These are phyloP conservation scores for Quercus lobata DNA, from an alignment of 331 rosid genomes.

Conservation along the genomic window DNA sequence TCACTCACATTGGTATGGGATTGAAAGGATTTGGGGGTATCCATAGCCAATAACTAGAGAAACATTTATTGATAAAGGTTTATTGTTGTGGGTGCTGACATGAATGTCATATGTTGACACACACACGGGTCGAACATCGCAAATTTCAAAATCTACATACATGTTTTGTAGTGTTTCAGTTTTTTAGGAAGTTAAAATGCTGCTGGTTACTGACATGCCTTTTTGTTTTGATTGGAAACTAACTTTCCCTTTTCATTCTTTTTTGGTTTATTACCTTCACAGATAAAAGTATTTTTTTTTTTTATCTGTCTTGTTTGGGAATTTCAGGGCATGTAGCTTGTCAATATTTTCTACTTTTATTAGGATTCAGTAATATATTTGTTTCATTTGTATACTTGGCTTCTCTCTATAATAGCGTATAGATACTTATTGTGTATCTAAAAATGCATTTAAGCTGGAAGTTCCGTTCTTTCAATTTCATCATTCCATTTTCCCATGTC, in stretches of 20 bases:
- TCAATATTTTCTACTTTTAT: background rate
- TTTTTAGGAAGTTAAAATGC: no score
- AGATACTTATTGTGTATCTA: background rate
- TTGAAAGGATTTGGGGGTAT: background rate
- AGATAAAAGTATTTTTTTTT: background rate
- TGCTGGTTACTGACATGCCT: background rate
- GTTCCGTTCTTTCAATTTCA: background rate
- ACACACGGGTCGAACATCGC: background rate
- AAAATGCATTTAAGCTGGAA: background rate
- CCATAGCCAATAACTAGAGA: background rate
- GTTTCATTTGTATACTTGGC: background rate
- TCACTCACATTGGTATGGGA: background rate
- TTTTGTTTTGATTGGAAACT: background rate
- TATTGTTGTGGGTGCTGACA: background rate
- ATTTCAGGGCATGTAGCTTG: constrained; percentile 1
- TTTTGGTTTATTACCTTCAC: background rate
- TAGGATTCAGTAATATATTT: background rate
- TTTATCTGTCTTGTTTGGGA: background rate
- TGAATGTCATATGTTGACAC: background rate
- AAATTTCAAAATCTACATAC: background rate
- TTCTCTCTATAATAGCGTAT: background rate
- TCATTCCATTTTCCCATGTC: background rate
- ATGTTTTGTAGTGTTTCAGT: background rate
- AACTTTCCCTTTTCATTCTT: no score
- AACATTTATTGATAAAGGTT: background rate